Evolutionary conservation across 2,329 filamentous ascomycete genomes (phyloP).

Genomic region (Aspergillus oerlinghausenensis): DNA sequence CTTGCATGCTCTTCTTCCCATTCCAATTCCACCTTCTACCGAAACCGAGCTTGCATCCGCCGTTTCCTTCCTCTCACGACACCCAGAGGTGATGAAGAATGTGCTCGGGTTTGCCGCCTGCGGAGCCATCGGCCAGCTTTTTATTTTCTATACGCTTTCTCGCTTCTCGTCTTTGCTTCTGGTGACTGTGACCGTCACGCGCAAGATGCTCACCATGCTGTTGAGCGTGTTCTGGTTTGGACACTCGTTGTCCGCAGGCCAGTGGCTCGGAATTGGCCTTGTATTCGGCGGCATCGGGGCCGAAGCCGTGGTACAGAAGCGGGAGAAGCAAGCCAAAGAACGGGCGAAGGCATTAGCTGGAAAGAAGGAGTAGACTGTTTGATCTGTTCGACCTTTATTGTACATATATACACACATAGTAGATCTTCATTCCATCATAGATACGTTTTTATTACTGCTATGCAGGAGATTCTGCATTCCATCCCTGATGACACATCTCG

Average conservation of each 20-base stretch:
- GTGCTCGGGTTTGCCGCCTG: slow-evolving; percentile 86
- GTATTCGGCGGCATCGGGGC: slow-evolving; percentile 95
- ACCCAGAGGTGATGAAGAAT: slow-evolving; percentile 80
- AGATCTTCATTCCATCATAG: not conserved
- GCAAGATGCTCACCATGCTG: slow-evolving; percentile 99
- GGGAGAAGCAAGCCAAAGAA: slow-evolving; percentile 80
- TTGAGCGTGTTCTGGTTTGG: slow-evolving; percentile 93
- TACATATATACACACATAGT: slow-evolving; percentile 5
- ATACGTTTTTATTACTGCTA: not conserved
- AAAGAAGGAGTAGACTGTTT: slow-evolving; percentile 23
- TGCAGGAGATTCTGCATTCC: not conserved
- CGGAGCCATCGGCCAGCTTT: slow-evolving; percentile 90
- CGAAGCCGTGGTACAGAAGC: slow-evolving; percentile 74
- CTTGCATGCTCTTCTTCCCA: slow-evolving; percentile 63
- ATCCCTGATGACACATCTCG: not conserved
- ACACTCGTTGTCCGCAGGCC: slow-evolving; percentile 77
- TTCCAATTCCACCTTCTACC: slow-evolving; percentile 51
- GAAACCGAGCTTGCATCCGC: slow-evolving; percentile 78
- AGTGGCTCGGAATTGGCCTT: slow-evolving; percentile 86
- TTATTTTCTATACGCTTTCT: slow-evolving; percentile 94
- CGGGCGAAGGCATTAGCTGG: slow-evolving; percentile 49
- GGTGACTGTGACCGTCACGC: slow-evolving; percentile 92
- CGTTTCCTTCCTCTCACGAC: slow-evolving; percentile 69
- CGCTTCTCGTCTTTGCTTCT: slow-evolving; percentile 88
- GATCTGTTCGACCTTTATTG: not conserved